phyloP scores from a whole-genome alignment of 148 eudicot species.

The Silene latifolia region DNA sequence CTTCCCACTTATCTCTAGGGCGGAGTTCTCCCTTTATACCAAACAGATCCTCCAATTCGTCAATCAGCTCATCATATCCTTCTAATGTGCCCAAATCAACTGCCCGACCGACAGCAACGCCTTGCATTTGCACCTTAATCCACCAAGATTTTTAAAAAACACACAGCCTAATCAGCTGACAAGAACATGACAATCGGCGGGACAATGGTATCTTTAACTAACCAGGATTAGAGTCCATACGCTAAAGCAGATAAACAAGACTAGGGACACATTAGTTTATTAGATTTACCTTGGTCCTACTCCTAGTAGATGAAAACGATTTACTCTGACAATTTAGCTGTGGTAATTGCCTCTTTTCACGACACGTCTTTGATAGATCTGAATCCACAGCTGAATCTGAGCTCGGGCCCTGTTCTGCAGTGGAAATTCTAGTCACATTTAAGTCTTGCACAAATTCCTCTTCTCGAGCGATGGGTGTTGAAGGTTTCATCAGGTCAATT shows the following conservation, averaged over 20 bases:
- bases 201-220: neutral
- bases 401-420: conserved; percentile 36
- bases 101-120: conserved; percentile 92
- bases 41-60: conserved; percentile 74
- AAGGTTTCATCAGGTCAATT: conserved; percentile 58
- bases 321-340: conserved; percentile 49
- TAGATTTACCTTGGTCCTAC: conserved; percentile 70
- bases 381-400: conserved; percentile 29
- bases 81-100: conserved; percentile 64
- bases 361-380: conserved; percentile 46
- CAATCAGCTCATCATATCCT: conserved; percentile 67
- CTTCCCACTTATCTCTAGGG: conserved; percentile 70
- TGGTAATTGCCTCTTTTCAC: conserved; percentile 39
- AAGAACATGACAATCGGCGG: neutral
- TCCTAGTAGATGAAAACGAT: conserved; percentile 60
- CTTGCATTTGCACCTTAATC: conserved; percentile 91
- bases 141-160: neutral
- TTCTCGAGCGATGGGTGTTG: conserved; percentile 24
- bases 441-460: conserved; percentile 30
- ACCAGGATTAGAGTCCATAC: neutral
- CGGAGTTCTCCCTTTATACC: conserved; percentile 69
- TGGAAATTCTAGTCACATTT: conserved; percentile 16
- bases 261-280: neutral
- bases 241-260: neutral
- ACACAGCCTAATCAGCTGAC: neutral